Evolutionary conservation across 2,329 filamentous ascomycete genomes (phyloP).

Genomic region (Mariannaea elegans): DNA sequence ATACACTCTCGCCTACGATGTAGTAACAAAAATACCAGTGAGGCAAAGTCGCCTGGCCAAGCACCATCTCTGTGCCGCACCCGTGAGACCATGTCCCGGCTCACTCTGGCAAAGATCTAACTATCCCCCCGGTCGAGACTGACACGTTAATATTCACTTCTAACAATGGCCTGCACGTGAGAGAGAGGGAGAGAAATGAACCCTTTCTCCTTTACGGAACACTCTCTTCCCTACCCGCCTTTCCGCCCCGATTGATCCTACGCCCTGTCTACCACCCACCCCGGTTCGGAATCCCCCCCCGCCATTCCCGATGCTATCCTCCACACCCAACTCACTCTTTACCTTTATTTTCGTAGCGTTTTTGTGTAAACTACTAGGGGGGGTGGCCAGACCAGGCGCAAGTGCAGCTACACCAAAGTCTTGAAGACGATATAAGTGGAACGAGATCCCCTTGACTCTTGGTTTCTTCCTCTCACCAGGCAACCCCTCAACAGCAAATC

Average conservation of each 20-base stretch:
- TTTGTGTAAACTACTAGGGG: no score
- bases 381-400: no score
- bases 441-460: slow-evolving; percentile 20
- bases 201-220: no score
- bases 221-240: slow-evolving; percentile 32
- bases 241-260: slow-evolving; percentile 33
- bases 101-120: background rate
- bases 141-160: background rate
- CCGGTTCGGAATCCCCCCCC: slow-evolving; percentile 29
- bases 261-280: background rate
- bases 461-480: slow-evolving; percentile 25
- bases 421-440: slow-evolving; percentile 37
- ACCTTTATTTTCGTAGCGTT: slow-evolving; percentile 7
- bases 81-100: background rate
- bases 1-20: no score
- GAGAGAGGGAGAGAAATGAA: no score
- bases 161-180: no score
- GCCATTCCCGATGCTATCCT: slow-evolving; percentile 25
- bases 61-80: no score
- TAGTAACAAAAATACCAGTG: no score
- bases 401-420: no score
- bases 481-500: slow-evolving; percentile 14
- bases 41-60: no score
- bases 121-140: no score
- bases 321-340: slow-evolving; percentile 7